These are phyloP conservation scores for Calocybe gambosa DNA, from an alignment of 1,284 basidiomycete genomes.

Conservation along the genomic window DNA sequence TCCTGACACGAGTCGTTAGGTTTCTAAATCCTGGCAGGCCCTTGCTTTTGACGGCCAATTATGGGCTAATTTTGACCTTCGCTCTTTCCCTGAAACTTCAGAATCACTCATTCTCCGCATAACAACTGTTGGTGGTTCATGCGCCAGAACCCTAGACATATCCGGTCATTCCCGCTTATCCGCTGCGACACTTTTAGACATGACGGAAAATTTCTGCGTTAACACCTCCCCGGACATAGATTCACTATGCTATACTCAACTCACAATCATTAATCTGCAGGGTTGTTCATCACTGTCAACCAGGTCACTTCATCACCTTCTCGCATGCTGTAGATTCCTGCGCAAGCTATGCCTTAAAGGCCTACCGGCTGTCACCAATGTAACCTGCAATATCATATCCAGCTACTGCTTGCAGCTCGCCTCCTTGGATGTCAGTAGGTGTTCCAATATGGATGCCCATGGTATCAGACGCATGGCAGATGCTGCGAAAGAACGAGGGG, in stretches of 20 bases:
- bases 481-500: slow-evolving; percentile 36
- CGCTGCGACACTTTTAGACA: slow-evolving; percentile 41
- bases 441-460: slow-evolving; percentile 59
- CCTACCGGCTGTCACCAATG: slow-evolving; percentile 60
- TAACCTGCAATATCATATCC: slow-evolving; percentile 64
- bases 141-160: slow-evolving; percentile 60
- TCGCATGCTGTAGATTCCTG: slow-evolving; percentile 64
- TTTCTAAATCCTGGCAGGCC: slow-evolving; percentile 74
- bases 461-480: slow-evolving; percentile 47
- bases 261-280: slow-evolving; percentile 67
- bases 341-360: slow-evolving; percentile 61
- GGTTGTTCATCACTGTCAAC: slow-evolving; percentile 68
- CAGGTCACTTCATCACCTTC: slow-evolving; percentile 61
- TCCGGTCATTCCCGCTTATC: slow-evolving; percentile 57
- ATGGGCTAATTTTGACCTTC: slow-evolving; percentile 66
- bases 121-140: slow-evolving; percentile 53
- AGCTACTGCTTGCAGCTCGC: slow-evolving; percentile 49
- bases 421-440: slow-evolving; percentile 70
- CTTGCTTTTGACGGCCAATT: slow-evolving; percentile 86
- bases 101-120: slow-evolving; percentile 43
- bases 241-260: slow-evolving; percentile 47
- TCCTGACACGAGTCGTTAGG: slow-evolving; percentile 37
- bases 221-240: slow-evolving; percentile 21
- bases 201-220: slow-evolving; percentile 50
- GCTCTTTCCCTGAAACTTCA: slow-evolving; percentile 52